Base-by-base conservation (phyloP, 495 filamentous ascomycete species). In the Aspergillus ostianus region DNA sequence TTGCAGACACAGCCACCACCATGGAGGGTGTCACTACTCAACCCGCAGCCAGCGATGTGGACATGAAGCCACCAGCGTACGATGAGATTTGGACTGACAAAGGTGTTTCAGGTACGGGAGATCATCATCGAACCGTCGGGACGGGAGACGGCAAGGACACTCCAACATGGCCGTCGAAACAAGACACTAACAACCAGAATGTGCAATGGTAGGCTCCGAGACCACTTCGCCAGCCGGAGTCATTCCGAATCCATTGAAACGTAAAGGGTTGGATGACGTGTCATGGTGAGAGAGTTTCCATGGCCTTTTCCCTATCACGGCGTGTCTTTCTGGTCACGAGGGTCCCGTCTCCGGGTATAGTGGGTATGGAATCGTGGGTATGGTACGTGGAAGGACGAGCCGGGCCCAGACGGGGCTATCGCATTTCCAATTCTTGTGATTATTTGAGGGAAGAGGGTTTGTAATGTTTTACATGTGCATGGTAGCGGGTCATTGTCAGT, bases 1-100 rank as follows among this genome's bases (percentile, higher is more conserved):
- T 49, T 21, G 26, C 53, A 6, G 61, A 60, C 15, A 50, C 13
- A n/a, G 17, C 57, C 6, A 55, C 19, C 23, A 4, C 60, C 32
- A 68, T 67, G 61, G 67, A 71, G 44, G 70, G 63, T 50, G 55
- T 66, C 41, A 61, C 63, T 21, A 20, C 63, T 12, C n/a, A 64
- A 6, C 53, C 58, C 18, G 27, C 51, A 50, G 30, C 49, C 10
- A 23, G 52, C 8, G 65, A 64, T 12, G 61, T 67, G 19, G 63
- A 69, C 47, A 68, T 73, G 64, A 64, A 71, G 3, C 70, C 67
- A 29, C 70, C 73, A 13, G 51, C 67, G 23, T 76, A 77, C 49
- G 59, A 70, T 26, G 71, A 74, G 53, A 58, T 64, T 18, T 56
- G 56, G 53, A 30, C 56, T 30, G 59, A 65, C 30, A 55, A 53